Base-by-base conservation (phyloP, 345 rosid genomes). In the Eucalyptus virginea region DNA sequence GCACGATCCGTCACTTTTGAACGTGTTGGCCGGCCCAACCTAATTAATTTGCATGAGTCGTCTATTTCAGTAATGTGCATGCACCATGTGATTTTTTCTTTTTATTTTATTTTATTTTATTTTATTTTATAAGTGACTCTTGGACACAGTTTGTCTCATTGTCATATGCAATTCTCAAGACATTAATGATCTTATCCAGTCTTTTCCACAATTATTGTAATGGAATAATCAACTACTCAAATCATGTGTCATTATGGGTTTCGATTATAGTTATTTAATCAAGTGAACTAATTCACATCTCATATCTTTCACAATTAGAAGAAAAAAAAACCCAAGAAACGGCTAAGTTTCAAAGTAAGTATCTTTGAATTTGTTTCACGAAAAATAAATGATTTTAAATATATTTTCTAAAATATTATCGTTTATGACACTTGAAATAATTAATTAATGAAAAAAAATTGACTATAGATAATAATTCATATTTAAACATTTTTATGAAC, bases 341-440 rank as follows among this genome's bases (percentile, higher is more conserved):
- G 26, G 44, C 26, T 40, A 9, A 34, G 24, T 6, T 69, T 1
- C 13, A 34, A 5, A 69, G 44, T 11, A 69, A 69, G 13, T 34
- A 9, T 2, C 1, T 32, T n/a, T n/a, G 2, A 0, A 6, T 69
- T 17, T 34, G 1, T 34, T 69, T 69, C 0, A 0, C 4, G 0
- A 18, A 69, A 69, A 15, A 65, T n/a, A 4, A 65, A 65, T n/a
- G 0, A 62, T 62, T 60, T 60, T 12, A 14, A 2, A 12, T 12
- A 12, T 62, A 60, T 62, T 62, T 30, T 28, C 8, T 13, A 11
- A 62, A 65, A 15, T 14, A 65, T 65, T 1, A n/a, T 65, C 2
- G 0, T n/a, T 65, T 65, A 65, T 65, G n/a, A 15, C 0, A 0
- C 21, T 65, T n/a, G 0, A 65, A 8, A 16, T n/a, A n/a, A 65